Evolutionary conservation across 2,329 filamentous ascomycete species (phyloP).

Genomic region (Blastomyces gilchristii): DNA sequence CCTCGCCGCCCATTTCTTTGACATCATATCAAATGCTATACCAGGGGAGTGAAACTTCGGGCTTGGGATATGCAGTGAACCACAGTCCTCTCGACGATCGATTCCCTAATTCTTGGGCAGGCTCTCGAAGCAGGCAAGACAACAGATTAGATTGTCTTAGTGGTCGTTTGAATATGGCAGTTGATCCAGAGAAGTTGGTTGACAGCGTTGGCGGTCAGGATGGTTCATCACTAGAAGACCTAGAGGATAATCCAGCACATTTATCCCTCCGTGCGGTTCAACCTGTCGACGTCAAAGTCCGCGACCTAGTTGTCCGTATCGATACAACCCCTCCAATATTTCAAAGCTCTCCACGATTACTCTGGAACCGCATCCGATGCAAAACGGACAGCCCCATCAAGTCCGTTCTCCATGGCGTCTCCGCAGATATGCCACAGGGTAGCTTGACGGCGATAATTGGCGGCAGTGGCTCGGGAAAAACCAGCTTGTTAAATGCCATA

Average conservation of each 20-base stretch:
- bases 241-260: conserved; percentile 11
- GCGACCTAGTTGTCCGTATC: conserved; percentile 25
- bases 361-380: conserved; percentile 25
- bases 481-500: conserved; percentile 59
- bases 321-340: conserved; percentile 26
- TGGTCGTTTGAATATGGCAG: background rate
- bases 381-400: conserved; percentile 26
- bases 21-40: background rate
- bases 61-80: background rate
- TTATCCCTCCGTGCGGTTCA: conserved; percentile 34
- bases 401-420: conserved; percentile 52
- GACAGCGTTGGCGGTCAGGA: conserved; percentile 14
- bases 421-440: conserved; percentile 53
- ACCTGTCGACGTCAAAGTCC: conserved; percentile 31
- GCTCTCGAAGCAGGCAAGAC: background rate
- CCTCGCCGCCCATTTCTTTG: background rate
- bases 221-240: background rate
- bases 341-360: conserved; percentile 23
- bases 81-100: background rate
- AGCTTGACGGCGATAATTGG: conserved; percentile 67
- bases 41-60: background rate
- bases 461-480: conserved; percentile 64
- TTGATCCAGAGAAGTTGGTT: conserved; percentile 8
- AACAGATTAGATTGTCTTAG: background rate
- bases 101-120: background rate